phyloP scores from a whole-genome alignment of 1,284 basidiomycete species.

The Papiliotrema terrestris region DNA sequence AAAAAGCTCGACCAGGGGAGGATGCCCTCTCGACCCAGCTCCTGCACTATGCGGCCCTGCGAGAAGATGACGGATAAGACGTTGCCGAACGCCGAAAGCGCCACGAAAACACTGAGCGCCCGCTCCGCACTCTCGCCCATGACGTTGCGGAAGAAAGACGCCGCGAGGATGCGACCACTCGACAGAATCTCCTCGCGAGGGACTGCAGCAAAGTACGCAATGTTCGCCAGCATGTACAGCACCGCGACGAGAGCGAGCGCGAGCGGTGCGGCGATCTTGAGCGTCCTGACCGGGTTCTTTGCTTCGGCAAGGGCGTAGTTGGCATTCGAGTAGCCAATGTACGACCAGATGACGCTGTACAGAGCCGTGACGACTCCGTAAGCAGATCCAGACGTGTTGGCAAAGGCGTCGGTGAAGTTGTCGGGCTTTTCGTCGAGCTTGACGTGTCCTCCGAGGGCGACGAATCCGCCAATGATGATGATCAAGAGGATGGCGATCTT shows the following conservation, averaged over 20 bases:
- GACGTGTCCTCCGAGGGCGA: constrained; percentile 54
- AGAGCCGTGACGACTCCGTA: constrained; percentile 51
- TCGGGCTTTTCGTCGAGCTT: constrained; percentile 44
- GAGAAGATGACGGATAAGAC: constrained; percentile 40
- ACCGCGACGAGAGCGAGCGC: constrained; percentile 30
- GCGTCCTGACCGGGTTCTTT: constrained; percentile 35
- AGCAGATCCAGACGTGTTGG: constrained; percentile 49
- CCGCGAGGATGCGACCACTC: constrained; percentile 41
- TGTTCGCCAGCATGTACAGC: constrained; percentile 35
- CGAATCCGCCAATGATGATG: constrained; percentile 51
- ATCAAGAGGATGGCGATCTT: not conserved
- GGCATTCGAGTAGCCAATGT: constrained; percentile 51
- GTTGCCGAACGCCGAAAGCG: constrained; percentile 45
- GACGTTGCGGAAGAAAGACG: constrained; percentile 43
- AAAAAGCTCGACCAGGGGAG: constrained; percentile 44
- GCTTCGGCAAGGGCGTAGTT: constrained; percentile 55
- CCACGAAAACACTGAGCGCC: constrained; percentile 37
- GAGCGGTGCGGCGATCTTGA: constrained; percentile 30
- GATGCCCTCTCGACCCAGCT: constrained; percentile 42
- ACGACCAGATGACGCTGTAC: constrained; percentile 23
- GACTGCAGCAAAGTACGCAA: constrained; percentile 49
- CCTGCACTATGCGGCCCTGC: constrained; percentile 51
- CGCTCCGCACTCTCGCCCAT: constrained; percentile 44
- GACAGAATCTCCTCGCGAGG: constrained; percentile 38
- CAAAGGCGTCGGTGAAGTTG: constrained; percentile 56